These are phyloP conservation scores for Pleodorina starrii DNA, from an alignment of 139 green algal genomes.

Conservation along the genomic window DNA sequence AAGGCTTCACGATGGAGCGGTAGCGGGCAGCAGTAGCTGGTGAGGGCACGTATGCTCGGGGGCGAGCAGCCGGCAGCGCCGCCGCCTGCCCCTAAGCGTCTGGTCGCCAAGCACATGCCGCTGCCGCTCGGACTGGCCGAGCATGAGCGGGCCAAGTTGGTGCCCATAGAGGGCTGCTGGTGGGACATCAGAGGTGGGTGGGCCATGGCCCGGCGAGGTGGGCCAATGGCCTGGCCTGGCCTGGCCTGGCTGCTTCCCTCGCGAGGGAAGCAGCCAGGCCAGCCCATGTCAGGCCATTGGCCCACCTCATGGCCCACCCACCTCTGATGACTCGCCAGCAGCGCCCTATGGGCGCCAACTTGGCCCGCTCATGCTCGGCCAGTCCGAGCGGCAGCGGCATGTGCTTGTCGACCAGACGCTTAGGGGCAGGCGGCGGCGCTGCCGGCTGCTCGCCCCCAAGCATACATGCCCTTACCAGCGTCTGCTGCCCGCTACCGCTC, in stretches of 20 bases:
- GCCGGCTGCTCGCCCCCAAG: no score
- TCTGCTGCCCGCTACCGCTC: no score
- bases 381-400: background rate
- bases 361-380: background rate
- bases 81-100: background rate
- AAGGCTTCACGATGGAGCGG: background rate
- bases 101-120: slow-evolving; percentile 14
- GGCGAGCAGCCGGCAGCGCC: background rate
- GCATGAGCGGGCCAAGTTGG: background rate
- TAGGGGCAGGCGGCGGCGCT: no score
- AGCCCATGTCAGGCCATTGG: no score
- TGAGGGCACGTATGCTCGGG: no score
- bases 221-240: no score
- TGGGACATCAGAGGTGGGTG: background rate
- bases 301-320: no score
- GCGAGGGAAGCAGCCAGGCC: no score
- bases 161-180: background rate
- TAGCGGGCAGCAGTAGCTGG: no score
- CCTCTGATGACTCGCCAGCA: background rate
- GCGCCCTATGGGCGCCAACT: background rate
- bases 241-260: no score
- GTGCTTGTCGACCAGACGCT: slow-evolving; percentile 17
- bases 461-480: no score
- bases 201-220: no score
- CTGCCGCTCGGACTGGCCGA: background rate